Conservation (phyloP, 441 rosid species). For the Adansonia madagascariensis region DNA sequence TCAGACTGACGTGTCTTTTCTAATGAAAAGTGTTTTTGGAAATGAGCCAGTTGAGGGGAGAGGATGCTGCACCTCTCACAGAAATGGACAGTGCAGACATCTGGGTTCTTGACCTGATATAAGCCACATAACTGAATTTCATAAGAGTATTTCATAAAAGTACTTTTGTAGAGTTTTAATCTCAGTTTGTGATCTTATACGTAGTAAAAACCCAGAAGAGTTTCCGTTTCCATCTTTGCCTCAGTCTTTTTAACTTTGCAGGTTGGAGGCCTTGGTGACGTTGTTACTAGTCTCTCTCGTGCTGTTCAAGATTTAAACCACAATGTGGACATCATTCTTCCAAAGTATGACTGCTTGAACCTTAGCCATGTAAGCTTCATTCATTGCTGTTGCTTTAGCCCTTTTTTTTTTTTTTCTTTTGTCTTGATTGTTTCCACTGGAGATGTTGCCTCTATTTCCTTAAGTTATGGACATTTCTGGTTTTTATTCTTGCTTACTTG, state of each 20-base stretch:
- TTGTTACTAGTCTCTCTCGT: conserved; percentile 96
- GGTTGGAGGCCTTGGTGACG: conserved; percentile 99
- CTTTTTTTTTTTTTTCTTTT: neutral
- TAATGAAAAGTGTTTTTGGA: neutral
- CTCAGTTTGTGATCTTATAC: neutral
- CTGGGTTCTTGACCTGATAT: neutral
- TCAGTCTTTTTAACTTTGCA: conserved; percentile 39
- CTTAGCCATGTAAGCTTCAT: conserved; percentile 68
- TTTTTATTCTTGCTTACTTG: conserved; percentile 1
- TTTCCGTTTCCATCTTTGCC: neutral
- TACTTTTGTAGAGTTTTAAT: neutral
- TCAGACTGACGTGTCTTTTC: neutral
- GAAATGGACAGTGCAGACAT: neutral
- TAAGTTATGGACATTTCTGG: conserved; percentile 12
- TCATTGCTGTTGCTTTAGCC: conserved; percentile 31
- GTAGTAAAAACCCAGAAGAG: neutral
- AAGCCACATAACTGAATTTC: conserved; percentile 14
- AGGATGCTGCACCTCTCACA: conserved; percentile 18
- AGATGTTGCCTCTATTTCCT: conserved; percentile 5
- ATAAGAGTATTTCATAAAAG: neutral
- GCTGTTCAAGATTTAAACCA: conserved; percentile 95
- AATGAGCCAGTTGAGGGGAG: neutral
- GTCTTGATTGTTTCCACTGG: conserved; percentile 1
- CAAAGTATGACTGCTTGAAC: conserved; percentile 93
- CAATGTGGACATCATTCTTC: conserved; percentile 82